Evolutionary conservation across 2,329 filamentous ascomycete species (phyloP).

Genomic region (Metarhizium humberi): DNA sequence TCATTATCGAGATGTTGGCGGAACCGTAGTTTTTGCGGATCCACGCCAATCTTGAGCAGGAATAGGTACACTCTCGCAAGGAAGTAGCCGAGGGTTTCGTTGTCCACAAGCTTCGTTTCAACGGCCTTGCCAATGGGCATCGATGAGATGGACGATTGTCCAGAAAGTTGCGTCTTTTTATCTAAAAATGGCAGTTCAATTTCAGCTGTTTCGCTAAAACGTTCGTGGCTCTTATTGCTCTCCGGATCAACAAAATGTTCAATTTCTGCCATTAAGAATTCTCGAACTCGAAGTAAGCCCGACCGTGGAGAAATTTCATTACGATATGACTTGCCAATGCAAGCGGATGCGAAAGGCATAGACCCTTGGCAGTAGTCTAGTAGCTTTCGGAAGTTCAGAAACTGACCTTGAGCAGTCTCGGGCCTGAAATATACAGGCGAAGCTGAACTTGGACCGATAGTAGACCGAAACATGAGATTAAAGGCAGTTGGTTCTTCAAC

Average conservation of each 20-base stretch:
- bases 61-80: conserved; percentile 56
- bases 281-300: conserved; percentile 85
- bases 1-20: conserved; percentile 63
- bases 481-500: conserved; percentile 78
- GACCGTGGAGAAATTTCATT: conserved; percentile 95
- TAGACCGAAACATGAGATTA: conserved; percentile 98
- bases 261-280: conserved; percentile 98
- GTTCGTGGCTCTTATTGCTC: conserved; percentile 85
- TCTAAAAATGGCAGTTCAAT: conserved; percentile 78
- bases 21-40: conserved; percentile 56
- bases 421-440: conserved; percentile 78
- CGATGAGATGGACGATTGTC: conserved; percentile 66
- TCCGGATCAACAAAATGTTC: conserved; percentile 96
- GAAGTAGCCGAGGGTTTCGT: conserved; percentile 63
- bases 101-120: conserved; percentile 50
- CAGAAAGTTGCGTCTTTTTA: conserved; percentile 74
- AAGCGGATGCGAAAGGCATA: conserved; percentile 96
- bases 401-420: conserved; percentile 96
- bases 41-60: conserved; percentile 52
- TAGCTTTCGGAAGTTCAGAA: conserved; percentile 92
- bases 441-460: conserved; percentile 87
- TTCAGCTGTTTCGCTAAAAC: conserved; percentile 78
- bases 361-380: conserved; percentile 91
- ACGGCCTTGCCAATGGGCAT: conserved; percentile 76
- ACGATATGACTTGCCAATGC: conserved; percentile 94